Conservation (phyloP, 805 yeast species). For the Starmerella etchellsii region DNA sequence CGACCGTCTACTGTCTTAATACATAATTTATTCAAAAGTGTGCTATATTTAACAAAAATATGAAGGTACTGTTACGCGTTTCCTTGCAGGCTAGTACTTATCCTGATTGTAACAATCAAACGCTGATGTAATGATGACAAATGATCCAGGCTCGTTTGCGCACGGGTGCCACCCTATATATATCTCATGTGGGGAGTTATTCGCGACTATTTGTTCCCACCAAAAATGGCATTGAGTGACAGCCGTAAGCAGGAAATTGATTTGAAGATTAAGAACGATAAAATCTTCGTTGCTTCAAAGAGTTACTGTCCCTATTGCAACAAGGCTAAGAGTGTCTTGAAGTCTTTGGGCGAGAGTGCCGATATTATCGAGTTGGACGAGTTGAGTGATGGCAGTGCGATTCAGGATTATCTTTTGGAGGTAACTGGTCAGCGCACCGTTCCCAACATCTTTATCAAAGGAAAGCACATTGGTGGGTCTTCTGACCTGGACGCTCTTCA, state of each 20-base stretch:
- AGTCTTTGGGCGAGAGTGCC: slow-evolving; percentile 30
- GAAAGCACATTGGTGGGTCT: slow-evolving; percentile 93
- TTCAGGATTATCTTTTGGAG: slow-evolving; percentile 65
- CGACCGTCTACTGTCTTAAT: slow-evolving; percentile 55
- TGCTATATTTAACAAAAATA: too few species aligned
- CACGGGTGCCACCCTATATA: too few species aligned
- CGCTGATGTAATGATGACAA: too few species aligned
- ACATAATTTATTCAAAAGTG: too few species aligned
- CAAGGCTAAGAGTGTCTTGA: slow-evolving; percentile 36
- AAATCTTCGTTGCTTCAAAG: slow-evolving; percentile 73
- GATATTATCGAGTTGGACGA: slow-evolving; percentile 25
- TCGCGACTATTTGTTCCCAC: slow-evolving; percentile 10
- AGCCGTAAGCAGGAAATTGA: slow-evolving; percentile 35
- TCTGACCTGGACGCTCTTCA: slow-evolving; percentile 69
- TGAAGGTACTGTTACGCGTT: too few species aligned
- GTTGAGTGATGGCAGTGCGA: slow-evolving; percentile 56
- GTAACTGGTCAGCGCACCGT: slow-evolving; percentile 87
- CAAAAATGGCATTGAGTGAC: slow-evolving; percentile 18
- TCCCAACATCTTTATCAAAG: slow-evolving; percentile 81
- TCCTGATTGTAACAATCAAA: too few species aligned
- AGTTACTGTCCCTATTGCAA: slow-evolving; percentile 53
- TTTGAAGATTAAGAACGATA: slow-evolving; percentile 47
- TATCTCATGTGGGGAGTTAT: neutral
- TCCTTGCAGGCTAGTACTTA: too few species aligned
- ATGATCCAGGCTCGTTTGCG: too few species aligned